phyloP scores from a whole-genome alignment of 495 filamentous ascomycete genomes.

The Hypoxylon fuscum region DNA sequence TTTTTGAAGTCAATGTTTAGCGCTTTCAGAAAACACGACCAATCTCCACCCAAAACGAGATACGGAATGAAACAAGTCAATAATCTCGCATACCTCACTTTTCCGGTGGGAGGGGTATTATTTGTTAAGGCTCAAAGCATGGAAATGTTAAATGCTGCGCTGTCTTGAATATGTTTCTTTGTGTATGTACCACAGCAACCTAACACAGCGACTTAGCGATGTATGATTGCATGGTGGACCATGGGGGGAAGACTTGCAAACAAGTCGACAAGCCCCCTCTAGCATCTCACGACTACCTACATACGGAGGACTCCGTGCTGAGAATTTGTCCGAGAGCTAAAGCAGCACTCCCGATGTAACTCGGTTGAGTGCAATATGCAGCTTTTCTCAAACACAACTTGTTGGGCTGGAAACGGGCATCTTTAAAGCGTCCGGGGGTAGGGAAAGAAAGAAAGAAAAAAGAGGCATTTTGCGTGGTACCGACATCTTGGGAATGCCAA shows the following conservation, averaged over 20 bases:
- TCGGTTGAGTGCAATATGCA: constrained; percentile 30
- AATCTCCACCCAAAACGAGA: constrained; percentile 10
- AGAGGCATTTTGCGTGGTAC: constrained; percentile 39
- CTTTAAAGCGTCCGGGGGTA: constrained; percentile 29
- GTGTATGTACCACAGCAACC: constrained; percentile 33
- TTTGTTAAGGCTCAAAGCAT: constrained; percentile 16
- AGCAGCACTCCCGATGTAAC: constrained; percentile 39
- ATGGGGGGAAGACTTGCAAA: constrained; percentile 25
- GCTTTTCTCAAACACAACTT: constrained; percentile 33
- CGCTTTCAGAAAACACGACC: neutral
- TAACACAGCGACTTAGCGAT: constrained; percentile 13
- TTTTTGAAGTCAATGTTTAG: neutral
- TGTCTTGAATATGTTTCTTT: constrained; percentile 35
- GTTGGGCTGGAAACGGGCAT: constrained; percentile 39
- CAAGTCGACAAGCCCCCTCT: constrained; percentile 11
- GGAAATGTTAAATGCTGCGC: constrained; percentile 8
- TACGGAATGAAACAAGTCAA: constrained; percentile 15
- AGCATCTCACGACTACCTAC: neutral
- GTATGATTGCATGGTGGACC: constrained; percentile 22
- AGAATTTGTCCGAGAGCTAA: constrained; percentile 31
- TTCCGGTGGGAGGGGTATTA: constrained; percentile 7
- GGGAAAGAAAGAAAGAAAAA: constrained; percentile 1
- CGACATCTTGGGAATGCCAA: constrained; percentile 43
- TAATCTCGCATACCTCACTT: constrained; percentile 6
- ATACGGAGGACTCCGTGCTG: constrained; percentile 25